Conservation (phyloP, 306 rosid genomes). For the Sophora flavescens region DNA sequence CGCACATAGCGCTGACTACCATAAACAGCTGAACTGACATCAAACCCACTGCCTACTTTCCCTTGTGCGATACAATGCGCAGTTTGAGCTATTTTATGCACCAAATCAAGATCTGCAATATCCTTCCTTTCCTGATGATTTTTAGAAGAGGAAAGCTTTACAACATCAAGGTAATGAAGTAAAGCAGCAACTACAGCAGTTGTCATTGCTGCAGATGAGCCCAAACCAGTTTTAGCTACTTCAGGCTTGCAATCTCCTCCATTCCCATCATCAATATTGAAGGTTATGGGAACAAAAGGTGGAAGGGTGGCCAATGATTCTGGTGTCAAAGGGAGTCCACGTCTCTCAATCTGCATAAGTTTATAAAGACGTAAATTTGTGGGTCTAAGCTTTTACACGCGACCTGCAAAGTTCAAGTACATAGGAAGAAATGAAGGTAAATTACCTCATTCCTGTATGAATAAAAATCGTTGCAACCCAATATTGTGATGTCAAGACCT, state of each 20-base stretch:
- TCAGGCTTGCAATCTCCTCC: constrained; percentile 80
- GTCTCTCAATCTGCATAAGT: constrained; percentile 77
- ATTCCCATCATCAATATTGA: constrained; percentile 72
- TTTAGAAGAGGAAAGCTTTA: constrained; percentile 61
- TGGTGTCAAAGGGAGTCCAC: constrained; percentile 81
- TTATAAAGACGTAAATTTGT: constrained; percentile 30
- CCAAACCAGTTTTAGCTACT: constrained; percentile 99
- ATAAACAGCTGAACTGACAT: constrained; percentile 96
- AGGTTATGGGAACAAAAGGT: constrained; percentile 82
- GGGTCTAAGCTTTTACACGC: constrained; percentile 17
- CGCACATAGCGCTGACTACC: constrained; percentile 99
- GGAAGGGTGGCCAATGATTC: constrained; percentile 88
- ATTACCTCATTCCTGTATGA: constrained; percentile 88
- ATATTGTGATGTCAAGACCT: constrained; percentile 93
- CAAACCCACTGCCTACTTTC: constrained; percentile 99
- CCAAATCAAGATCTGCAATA: constrained; percentile 67
- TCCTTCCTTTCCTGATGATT: constrained; percentile 57
- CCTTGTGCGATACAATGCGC: constrained; percentile 98
- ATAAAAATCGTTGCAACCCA: constrained; percentile 93
- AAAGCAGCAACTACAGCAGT: constrained; percentile 92
- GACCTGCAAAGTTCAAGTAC: constrained; percentile 2
- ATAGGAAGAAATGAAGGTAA: constrained; percentile 3
- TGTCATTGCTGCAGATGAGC: constrained; percentile 99
- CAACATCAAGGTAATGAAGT: constrained; percentile 89
- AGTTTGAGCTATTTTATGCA: constrained; percentile 94